Percentiles rank a stretch among this genome's conserved stretches.
phyloP scores from a whole-genome alignment of 805 yeast genomes.

The Ogataea methanolica region DNA sequence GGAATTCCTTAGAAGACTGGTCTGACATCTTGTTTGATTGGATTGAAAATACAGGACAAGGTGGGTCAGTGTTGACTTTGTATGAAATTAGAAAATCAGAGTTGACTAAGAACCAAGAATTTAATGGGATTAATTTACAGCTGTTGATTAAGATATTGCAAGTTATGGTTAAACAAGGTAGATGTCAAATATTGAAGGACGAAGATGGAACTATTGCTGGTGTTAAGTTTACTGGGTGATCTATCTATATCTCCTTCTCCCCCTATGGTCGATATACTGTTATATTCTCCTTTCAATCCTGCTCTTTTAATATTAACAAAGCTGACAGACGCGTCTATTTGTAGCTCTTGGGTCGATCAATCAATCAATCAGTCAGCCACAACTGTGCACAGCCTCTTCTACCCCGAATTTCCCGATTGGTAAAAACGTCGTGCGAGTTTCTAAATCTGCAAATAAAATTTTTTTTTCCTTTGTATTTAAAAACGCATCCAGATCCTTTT shows the following conservation, averaged over 20 bases:
- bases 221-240: constrained; percentile 53
- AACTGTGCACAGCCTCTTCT: no score
- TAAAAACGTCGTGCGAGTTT: no score
- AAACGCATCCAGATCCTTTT: no score
- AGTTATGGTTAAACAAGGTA: constrained; percentile 57
- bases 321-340: no score
- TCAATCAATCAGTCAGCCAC: no score
- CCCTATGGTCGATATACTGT: no score
- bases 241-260: constrained; percentile 13
- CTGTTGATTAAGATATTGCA: constrained; percentile 53
- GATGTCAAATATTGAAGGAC: constrained; percentile 69
- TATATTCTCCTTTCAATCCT: no score
- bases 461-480: no score
- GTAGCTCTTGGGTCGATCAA: no score
- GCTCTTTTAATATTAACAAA: no score
- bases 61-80: constrained; percentile 70
- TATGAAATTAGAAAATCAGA: constrained; percentile 76
- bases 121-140: constrained; percentile 56
- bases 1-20: constrained; percentile 72
- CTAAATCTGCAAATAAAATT: no score
- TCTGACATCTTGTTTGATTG: constrained; percentile 56
- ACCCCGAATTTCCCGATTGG: no score
- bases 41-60: constrained; percentile 76
- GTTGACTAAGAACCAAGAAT: constrained; percentile 47
- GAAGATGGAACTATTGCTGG: constrained; percentile 57